Evolutionary conservation across 2,329 filamentous ascomycete genomes (phyloP), one percentile per base, ranked within the genome.

Genomic region (Ophiostoma piceae): DNA sequence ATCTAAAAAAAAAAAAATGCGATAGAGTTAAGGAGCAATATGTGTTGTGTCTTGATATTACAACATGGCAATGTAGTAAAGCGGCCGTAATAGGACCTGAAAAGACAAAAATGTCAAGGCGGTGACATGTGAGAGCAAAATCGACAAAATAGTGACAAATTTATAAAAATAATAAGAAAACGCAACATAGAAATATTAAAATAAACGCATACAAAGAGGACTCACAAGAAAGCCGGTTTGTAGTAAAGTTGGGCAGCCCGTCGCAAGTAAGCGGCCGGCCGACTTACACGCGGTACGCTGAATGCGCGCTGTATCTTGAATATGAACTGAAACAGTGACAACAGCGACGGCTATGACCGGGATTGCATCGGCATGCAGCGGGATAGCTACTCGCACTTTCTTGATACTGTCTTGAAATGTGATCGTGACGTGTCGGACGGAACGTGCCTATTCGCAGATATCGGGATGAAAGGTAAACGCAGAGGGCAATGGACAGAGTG

Each of bases 311-410:
- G 51, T 8, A 26, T 3, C 5, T 41, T 5, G 9, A 26, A 22
- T 26, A 26, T 54, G 16, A 8, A 41, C 39, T 41, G 9, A 14
- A 9, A 41, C 39, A 12, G 35, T 5, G 35, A 35, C 8, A 3
- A 35, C 8, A 35, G 35, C 35, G 39, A 41, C 39, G 39, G 39
- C 39, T 41, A 41, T 41, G 51, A 26, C 51, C n/a, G 51, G 51
- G 51, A 57, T 57, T 57, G n/a, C 22, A 26, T 26, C 51, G 51
- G 51, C n/a, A 57, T 57, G 51, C 51, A 57, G n/a, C 51, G 51
- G 51, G 51, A 3, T 57, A 22, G 7, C 12, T 11, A 22, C n/a
- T 57, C 12, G 22, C n/a, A 12, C 47, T 35, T 35, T 57, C 51
- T 8, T 2, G 11, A 14, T 41, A 41, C 11, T 14, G 39, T 41